A percentile compares a stretch with the other conserved stretches of the same genome.
Conservation (phyloP, 768 basidiomycete genomes). For the Naganishia friedmannii region DNA sequence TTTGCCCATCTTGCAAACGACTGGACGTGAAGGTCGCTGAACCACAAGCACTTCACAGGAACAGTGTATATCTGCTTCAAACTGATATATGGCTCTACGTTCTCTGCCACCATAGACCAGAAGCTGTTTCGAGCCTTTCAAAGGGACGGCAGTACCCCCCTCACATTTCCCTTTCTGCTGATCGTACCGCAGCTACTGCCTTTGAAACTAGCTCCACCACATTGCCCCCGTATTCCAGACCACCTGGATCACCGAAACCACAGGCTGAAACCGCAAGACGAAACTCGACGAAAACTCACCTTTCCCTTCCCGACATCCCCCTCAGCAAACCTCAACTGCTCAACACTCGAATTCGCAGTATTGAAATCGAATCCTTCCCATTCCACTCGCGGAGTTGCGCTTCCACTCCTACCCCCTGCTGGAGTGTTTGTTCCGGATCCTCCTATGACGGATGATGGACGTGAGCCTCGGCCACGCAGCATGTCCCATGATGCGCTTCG, state of each 20-base stretch:
- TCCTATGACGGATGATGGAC: constrained; percentile 12
- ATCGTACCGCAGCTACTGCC: not conserved
- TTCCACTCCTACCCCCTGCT: constrained; percentile 18
- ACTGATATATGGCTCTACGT: not conserved
- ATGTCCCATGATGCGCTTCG: constrained; percentile 6
- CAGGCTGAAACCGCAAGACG: not conserved
- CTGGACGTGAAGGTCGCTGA: not conserved
- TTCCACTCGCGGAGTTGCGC: constrained; percentile 38
- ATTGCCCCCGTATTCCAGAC: not conserved
- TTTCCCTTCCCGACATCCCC: constrained; percentile 51
- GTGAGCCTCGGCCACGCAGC: constrained; percentile 11
- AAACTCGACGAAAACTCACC: constrained; percentile 34
- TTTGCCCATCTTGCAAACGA: not conserved
- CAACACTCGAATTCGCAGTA: constrained; percentile 42
- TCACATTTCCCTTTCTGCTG: not conserved
- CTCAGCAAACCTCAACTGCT: constrained; percentile 49
- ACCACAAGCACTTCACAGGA: no score
- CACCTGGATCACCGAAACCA: not conserved
- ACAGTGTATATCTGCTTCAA: no score
- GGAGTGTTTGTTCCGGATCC: not conserved
- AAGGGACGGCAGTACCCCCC: not conserved
- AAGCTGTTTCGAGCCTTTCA: not conserved
- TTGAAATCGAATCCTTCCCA: constrained; percentile 51
- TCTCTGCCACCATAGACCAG: not conserved
- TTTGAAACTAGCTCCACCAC: not conserved